A percentile compares a stretch with the other conserved stretches of the same genome.
phyloP scores from a whole-genome alignment of 768 basidiomycete species.

The Macrolepiota albuminosa region DNA sequence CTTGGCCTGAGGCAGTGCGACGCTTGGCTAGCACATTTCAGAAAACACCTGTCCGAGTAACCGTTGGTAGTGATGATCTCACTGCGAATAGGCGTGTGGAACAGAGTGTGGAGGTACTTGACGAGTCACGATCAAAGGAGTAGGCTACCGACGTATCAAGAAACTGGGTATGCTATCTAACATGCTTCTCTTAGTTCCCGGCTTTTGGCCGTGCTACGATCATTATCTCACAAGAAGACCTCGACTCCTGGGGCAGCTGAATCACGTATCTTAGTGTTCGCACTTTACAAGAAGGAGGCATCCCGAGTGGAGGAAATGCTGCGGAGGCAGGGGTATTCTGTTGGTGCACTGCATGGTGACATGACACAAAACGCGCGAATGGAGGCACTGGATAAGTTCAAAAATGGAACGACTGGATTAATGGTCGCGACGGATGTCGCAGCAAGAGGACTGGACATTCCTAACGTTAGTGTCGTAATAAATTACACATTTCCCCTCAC shows the following conservation, averaged over 20 bases:
- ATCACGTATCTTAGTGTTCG: slow-evolving; percentile 84
- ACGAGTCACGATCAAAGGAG: slow-evolving; percentile 84
- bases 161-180: neutral
- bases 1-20: slow-evolving; percentile 95
- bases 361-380: slow-evolving; percentile 81
- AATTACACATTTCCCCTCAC: slow-evolving; percentile 99
- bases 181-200: slow-evolving; percentile 41
- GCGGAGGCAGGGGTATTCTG: slow-evolving; percentile 64
- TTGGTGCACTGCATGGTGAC: slow-evolving; percentile 87
- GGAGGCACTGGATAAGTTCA: slow-evolving; percentile 82
- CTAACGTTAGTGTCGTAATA: slow-evolving; percentile 89
- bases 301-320: slow-evolving; percentile 84
- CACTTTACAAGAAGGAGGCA: slow-evolving; percentile 96
- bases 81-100: slow-evolving; percentile 93
- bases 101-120: slow-evolving; percentile 90
- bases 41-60: slow-evolving; percentile 79
- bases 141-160: slow-evolving; percentile 30
- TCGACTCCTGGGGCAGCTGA: slow-evolving; percentile 44
- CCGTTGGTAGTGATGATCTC: slow-evolving; percentile 93
- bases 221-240: slow-evolving; percentile 58
- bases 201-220: slow-evolving; percentile 50
- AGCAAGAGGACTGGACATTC: slow-evolving; percentile 95
- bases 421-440: slow-evolving; percentile 98
- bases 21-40: slow-evolving; percentile 87
- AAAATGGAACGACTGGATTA: slow-evolving; percentile 71